phyloP scores from a whole-genome alignment of 139 green algal genomes.

The Chlorella sp. region DNA sequence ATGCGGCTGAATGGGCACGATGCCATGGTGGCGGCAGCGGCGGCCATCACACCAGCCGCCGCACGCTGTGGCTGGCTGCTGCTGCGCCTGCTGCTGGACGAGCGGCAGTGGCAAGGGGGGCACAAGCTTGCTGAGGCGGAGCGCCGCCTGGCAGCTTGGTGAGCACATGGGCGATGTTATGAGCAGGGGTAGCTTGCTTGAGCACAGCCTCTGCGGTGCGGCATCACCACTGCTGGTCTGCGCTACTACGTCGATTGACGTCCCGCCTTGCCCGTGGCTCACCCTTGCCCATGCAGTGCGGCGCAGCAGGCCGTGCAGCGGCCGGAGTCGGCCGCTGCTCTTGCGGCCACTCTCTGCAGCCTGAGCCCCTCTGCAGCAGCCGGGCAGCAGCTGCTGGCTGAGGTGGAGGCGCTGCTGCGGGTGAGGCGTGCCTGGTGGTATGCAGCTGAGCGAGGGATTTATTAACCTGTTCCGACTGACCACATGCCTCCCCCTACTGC shows the following conservation, averaged over 20 bases:
- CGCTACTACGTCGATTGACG: too few relatives aligned
- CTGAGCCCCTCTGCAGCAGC: slow-evolving; percentile 17
- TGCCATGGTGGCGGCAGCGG: slow-evolving; percentile 5
- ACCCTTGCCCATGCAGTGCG: neutral
- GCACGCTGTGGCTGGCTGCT: slow-evolving; percentile 20
- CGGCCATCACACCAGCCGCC: slow-evolving; percentile 14
- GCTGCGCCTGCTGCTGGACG: slow-evolving; percentile 31
- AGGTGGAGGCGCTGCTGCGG: slow-evolving; percentile 24
- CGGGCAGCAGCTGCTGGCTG: slow-evolving; percentile 26
- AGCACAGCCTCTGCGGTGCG: neutral
- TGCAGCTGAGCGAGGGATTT: too few relatives aligned
- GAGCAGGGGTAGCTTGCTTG: neutral
- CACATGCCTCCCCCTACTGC: too few relatives aligned
- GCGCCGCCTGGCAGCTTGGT: slow-evolving; percentile 15
- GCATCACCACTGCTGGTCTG: too few relatives aligned
- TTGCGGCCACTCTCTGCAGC: slow-evolving; percentile 25
- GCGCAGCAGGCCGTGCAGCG: neutral
- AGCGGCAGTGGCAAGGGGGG: slow-evolving; percentile 17
- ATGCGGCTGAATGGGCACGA: neutral
- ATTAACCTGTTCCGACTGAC: too few relatives aligned
- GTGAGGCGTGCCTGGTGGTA: neutral
- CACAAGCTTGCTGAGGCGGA: slow-evolving; percentile 28
- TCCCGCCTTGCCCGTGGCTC: too few relatives aligned
- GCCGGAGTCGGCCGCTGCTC: neutral
- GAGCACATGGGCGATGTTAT: neutral